Evolutionary conservation across 768 basidiomycete genomes (phyloP), one percentile per base, ranked within the genome.

Genomic region (Boletus coccyginus): DNA sequence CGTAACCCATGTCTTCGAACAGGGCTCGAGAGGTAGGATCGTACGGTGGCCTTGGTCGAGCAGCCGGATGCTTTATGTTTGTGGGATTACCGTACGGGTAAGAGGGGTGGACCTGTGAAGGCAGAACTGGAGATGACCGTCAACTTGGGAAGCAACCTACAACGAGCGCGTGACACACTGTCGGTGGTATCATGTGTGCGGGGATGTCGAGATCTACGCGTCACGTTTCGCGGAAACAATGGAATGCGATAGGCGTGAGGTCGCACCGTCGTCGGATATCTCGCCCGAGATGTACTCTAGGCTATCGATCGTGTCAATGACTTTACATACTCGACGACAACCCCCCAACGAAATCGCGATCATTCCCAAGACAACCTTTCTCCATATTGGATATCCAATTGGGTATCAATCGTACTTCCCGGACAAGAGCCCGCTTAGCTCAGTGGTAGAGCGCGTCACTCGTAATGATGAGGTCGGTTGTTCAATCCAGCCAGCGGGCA

Each of bases 41-140:
- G 62, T 88, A 87, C 19, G 82, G 82, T 17, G 82, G 84, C 40
- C 86, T 81, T 17, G 90, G 87, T 47, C 82, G 81, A 39, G 87
- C 78, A 14, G 91, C 87, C 24, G 90, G 89, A 66, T 93, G 90
- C 58, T 86, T 90, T 63, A 86, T 79, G 63, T 83, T 83, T 45
- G 85, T 87, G 17, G 92, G 92, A 73, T 94, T 92, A 3, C 92
- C 92, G 64, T 92, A 94, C 10, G 92, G 92, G 74, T 93, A 94
- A 21, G 92, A 93, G 1, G 92, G 90, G 56, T 94, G 92, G 1
- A 92, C 84, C 69, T 92, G 87, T 6, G 92, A 92, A 14, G 92
- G 92, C 12, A 94, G 71, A 55, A 87, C 91, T 90, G 59, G 29
- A 21, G 57, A 57, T 36, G 38, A 45, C n/a, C 36, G 55, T 67